phyloP scores from a whole-genome alignment of 768 basidiomycete species.

The Termitomyces sp. region DNA sequence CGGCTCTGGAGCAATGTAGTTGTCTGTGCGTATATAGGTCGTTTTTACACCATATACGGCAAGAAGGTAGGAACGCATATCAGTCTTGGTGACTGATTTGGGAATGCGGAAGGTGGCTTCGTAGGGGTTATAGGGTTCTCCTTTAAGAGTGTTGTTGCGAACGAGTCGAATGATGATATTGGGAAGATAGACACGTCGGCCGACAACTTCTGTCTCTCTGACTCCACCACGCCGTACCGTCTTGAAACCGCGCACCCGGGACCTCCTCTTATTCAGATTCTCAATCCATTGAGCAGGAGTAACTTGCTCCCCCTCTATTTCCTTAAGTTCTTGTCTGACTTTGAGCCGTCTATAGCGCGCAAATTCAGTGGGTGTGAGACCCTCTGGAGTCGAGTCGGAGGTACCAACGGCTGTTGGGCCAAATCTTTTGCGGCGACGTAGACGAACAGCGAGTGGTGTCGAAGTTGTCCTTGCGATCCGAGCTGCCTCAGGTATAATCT shows the following conservation, averaged over 20 bases:
- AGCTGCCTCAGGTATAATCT: slow-evolving; percentile 32
- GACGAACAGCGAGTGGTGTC: slow-evolving; percentile 69
- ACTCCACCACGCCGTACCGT: slow-evolving; percentile 33
- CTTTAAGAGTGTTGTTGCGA: slow-evolving; percentile 73
- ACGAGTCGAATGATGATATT: slow-evolving; percentile 82
- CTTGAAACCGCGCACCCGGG: slow-evolving; percentile 65
- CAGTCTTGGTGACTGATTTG: slow-evolving; percentile 87
- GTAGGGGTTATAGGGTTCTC: slow-evolving; percentile 88
- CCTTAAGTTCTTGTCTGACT: slow-evolving; percentile 47
- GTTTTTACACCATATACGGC: slow-evolving; percentile 86
- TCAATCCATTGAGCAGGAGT: slow-evolving; percentile 60
- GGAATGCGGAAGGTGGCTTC: slow-evolving; percentile 93
- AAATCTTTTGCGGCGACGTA: slow-evolving; percentile 56
- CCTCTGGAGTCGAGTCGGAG: slow-evolving; percentile 48
- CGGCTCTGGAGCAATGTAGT: slow-evolving; percentile 62
- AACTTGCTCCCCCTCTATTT: slow-evolving; percentile 30
- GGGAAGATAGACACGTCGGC: slow-evolving; percentile 84
- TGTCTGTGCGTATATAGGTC: slow-evolving; percentile 95
- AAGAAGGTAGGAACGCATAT: slow-evolving; percentile 80
- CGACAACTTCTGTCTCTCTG: slow-evolving; percentile 56
- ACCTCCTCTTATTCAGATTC: slow-evolving; percentile 51
- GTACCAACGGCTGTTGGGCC: slow-evolving; percentile 28
- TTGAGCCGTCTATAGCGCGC: slow-evolving; percentile 57
- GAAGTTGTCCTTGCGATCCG: slow-evolving; percentile 64
- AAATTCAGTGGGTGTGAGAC: slow-evolving; percentile 65